Conservation (phyloP, 176 grass and related monocot species). For the Lolium rigidum region DNA sequence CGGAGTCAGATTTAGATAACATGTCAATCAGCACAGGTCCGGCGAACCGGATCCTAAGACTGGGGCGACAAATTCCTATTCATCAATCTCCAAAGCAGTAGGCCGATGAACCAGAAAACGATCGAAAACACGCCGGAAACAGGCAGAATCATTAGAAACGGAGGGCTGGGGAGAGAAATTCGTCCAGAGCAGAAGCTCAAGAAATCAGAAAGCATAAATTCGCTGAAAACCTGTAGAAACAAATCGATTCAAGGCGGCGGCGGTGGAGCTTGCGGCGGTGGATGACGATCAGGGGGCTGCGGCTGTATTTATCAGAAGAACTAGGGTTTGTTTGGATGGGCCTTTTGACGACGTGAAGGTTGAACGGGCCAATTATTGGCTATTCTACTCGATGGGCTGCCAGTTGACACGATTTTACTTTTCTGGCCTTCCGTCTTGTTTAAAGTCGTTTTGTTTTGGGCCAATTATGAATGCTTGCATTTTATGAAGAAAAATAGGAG, state of each 20-base stretch:
- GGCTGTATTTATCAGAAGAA: conserved; percentile 25
- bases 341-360: not conserved
- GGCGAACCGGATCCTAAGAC: conserved; percentile 59
- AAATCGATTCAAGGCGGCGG: not conserved
- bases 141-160: not conserved
- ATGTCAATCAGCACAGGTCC: conserved; percentile 67
- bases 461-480: too few species aligned
- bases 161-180: too few species aligned
- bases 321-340: conserved; percentile 38
- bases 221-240: not conserved
- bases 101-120: not conserved
- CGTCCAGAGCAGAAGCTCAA: not conserved
- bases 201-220: not conserved
- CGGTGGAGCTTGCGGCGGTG: not conserved
- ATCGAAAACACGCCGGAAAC: not conserved
- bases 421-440: too few species aligned
- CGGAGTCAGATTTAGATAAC: conserved; percentile 53
- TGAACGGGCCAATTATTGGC: not conserved
- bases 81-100: not conserved
- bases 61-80: conserved; percentile 70
- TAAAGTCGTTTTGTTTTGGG: too few species aligned
- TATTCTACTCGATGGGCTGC: not conserved
- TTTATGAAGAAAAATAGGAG: too few species aligned
- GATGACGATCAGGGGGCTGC: not conserved
- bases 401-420: too few species aligned